Percentiles rank a stretch among this genome's conserved stretches.
phyloP scores from a whole-genome alignment of 805 yeast genomes.

The Yamadazyma olivae region DNA sequence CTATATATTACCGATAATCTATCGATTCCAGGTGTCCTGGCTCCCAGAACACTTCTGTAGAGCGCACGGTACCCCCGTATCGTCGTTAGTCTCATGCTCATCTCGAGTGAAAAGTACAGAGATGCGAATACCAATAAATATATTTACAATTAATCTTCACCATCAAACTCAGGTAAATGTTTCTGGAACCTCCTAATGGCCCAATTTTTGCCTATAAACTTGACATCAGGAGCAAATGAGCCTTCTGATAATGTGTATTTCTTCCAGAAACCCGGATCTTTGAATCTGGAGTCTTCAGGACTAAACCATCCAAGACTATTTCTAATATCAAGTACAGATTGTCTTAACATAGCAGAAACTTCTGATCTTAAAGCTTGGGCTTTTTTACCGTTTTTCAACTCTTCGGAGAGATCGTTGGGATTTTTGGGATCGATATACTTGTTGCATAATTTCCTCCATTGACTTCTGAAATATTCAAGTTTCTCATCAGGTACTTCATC shows the following conservation, averaged over 20 bases:
- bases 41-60: too few relatives aligned
- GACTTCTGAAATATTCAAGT: slow-evolving; percentile 58
- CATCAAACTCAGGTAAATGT: slow-evolving; percentile 33
- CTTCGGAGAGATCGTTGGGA: slow-evolving; percentile 59
- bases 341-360: slow-evolving; percentile 67
- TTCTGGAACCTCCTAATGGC: slow-evolving; percentile 70
- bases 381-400: slow-evolving; percentile 58
- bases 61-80: too few relatives aligned
- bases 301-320: slow-evolving; percentile 40
- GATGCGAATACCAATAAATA: too few relatives aligned
- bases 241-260: slow-evolving; percentile 65
- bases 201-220: slow-evolving; percentile 80
- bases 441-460: slow-evolving; percentile 66
- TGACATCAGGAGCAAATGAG: slow-evolving; percentile 59
- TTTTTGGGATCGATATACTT: slow-evolving; percentile 49
- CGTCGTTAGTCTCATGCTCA: too few relatives aligned
- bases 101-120: too few relatives aligned
- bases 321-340: slow-evolving; percentile 51
- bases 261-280: slow-evolving; percentile 72
- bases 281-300: slow-evolving; percentile 68
- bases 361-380: slow-evolving; percentile 67
- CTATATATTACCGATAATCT: too few relatives aligned
- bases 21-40: too few relatives aligned
- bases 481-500: slow-evolving; percentile 58
- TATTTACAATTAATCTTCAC: slow-evolving; percentile 1